phyloP scores from a whole-genome alignment of 768 basidiomycete species.

The Pleurotus platypus region DNA sequence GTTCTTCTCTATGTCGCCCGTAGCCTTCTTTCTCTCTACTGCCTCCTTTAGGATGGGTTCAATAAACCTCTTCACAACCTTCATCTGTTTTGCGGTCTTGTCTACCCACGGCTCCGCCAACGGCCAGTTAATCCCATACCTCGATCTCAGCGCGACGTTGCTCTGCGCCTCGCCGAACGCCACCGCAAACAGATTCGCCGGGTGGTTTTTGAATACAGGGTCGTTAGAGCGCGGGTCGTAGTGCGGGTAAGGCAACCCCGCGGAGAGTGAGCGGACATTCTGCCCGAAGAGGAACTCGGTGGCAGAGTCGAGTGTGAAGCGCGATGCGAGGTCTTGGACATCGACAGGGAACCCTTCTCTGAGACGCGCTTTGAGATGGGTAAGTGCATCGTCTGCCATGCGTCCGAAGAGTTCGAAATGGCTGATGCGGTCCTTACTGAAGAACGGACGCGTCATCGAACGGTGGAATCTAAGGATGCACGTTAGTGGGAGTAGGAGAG shows the following conservation, averaged over 20 bases:
- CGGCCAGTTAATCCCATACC: conserved; percentile 45
- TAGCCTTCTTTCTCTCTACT: conserved; percentile 31
- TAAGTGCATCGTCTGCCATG: conserved; percentile 46
- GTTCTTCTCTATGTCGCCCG: conserved; percentile 17
- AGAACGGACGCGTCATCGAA: conserved; percentile 51
- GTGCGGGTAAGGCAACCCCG: conserved; percentile 45
- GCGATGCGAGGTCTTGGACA: conserved; percentile 53
- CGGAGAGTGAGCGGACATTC: conserved; percentile 42
- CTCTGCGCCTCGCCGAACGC: conserved; percentile 51
- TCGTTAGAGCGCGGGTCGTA: conserved; percentile 19
- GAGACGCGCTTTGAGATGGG: conserved; percentile 37
- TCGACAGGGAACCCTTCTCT: conserved; percentile 49
- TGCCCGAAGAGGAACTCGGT: conserved; percentile 56
- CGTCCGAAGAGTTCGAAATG: conserved; percentile 53
- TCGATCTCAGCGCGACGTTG: conserved; percentile 31
- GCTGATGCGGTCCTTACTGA: conserved; percentile 47
- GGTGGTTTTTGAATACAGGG: conserved; percentile 20
- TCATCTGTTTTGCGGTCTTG: conserved; percentile 39
- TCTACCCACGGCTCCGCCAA: conserved; percentile 51
- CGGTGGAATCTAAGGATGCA: conserved; percentile 46
- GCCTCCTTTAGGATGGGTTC: conserved; percentile 51
- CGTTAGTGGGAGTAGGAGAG: not conserved
- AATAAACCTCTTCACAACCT: conserved; percentile 45
- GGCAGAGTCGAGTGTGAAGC: conserved; percentile 59
- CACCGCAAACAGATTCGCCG: conserved; percentile 37